Evolutionary conservation across 495 filamentous ascomycete species (phyloP).

Genomic region (Lophiostoma macrostomum): DNA sequence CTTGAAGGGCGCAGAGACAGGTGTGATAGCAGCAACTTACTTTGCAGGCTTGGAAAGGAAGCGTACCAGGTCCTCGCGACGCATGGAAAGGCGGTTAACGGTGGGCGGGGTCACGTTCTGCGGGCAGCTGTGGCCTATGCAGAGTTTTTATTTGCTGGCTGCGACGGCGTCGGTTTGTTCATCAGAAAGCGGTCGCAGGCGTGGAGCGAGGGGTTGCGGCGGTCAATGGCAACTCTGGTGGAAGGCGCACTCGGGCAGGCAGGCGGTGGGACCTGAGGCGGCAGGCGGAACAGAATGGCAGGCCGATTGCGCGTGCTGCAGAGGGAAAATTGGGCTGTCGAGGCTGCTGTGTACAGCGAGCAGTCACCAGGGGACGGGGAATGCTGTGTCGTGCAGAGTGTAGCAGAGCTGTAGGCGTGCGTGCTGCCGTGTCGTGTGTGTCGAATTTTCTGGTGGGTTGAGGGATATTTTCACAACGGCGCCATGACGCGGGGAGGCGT

Average conservation of each 20-base stretch:
- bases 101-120: conserved; percentile 11
- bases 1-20: not conserved
- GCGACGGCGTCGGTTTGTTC: no score
- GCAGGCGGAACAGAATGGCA: no score
- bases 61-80: conserved; percentile 84
- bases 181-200: not conserved
- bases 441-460: conserved; percentile 8
- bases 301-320: no score
- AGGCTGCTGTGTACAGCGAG: no score
- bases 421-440: conserved; percentile 4
- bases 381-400: no score
- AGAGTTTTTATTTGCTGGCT: no score
- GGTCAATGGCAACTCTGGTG: conserved; percentile 12
- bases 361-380: no score
- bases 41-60: conserved; percentile 95
- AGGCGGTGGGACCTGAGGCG: no score
- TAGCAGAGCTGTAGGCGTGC: no score
- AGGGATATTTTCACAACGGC: conserved; percentile 8
- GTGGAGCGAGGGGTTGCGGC: not conserved
- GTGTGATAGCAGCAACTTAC: conserved; percentile 51
- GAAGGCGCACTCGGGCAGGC: not conserved
- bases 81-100: conserved; percentile 66
- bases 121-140: conserved; percentile 33
- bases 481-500: not conserved
- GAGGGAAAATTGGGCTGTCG: no score